Conservation (phyloP, 257 asterid genomes). For the Misopates orontium region DNA sequence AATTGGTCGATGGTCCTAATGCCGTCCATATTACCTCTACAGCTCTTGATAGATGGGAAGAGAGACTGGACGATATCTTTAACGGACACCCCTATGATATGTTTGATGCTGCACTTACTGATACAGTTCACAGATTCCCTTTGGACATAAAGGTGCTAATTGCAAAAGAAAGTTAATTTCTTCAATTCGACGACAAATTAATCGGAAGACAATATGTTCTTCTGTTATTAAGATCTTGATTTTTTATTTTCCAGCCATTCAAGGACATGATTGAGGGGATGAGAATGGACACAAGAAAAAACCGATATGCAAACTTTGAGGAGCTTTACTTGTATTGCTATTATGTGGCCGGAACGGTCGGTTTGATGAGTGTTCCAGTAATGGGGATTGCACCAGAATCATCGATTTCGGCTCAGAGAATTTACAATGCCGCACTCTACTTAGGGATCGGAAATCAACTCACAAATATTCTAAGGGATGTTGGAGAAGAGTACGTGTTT, state of each 20-base stretch:
- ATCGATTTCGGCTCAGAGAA: conserved; percentile 42
- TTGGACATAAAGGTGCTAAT: conserved; percentile 63
- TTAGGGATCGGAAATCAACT: conserved; percentile 82
- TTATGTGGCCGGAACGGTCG: conserved; percentile 84
- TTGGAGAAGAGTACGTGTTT: conserved; percentile 79
- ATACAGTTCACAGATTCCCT: conserved; percentile 67
- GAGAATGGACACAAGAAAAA: conserved; percentile 78
- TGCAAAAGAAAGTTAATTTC: not conserved
- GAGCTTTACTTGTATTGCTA: conserved; percentile 74
- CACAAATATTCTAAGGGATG: conserved; percentile 77
- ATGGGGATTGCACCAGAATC: conserved; percentile 88
- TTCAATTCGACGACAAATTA: not conserved
- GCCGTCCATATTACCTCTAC: conserved; percentile 48
- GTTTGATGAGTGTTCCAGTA: conserved; percentile 82
- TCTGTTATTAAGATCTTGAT: not conserved
- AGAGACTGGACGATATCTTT: conserved; percentile 67
- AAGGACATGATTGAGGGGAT: conserved; percentile 90
- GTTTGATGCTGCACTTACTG: conserved; percentile 82
- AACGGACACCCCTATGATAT: conserved; percentile 67
- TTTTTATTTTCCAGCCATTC: conserved; percentile 52
- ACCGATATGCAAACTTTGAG: conserved; percentile 55
- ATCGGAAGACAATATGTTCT: not conserved
- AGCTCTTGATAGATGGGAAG: conserved; percentile 81
- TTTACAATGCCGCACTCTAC: conserved; percentile 60
- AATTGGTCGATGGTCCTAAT: conserved; percentile 81